phyloP scores from a whole-genome alignment of 1,284 basidiomycete genomes.

The Cyathus pygmaeus region DNA sequence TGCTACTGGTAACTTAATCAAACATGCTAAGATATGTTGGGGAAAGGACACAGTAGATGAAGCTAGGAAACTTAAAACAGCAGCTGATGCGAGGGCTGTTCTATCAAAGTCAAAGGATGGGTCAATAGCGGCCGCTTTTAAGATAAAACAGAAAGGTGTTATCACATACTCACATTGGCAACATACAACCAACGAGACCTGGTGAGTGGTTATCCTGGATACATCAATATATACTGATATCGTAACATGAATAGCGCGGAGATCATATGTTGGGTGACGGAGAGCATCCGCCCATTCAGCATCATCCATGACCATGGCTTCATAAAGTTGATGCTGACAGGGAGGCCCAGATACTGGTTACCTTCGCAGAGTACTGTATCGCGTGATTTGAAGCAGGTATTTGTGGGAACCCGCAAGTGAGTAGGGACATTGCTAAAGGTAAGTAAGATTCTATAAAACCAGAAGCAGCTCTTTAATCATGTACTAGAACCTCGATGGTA shows the following conservation, averaged over 20 bases:
- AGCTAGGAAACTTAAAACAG: no score
- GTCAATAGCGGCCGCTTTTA: slow-evolving; percentile 35
- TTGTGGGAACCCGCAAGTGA: neutral
- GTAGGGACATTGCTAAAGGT: neutral
- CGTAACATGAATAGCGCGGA: neutral
- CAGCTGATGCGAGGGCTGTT: no score
- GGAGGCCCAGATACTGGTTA: neutral
- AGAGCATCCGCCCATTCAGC: neutral
- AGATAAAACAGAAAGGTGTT: slow-evolving; percentile 28
- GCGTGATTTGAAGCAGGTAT: neutral
- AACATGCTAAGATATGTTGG: no score
- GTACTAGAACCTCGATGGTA: slow-evolving; percentile 6
- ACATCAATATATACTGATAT: neutral
- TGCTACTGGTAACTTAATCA: no score
- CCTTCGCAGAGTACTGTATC: slow-evolving; percentile 22
- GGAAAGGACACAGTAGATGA: no score
- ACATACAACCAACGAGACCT: neutral
- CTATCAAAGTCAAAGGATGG: slow-evolving; percentile 9
- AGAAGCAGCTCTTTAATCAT: neutral
- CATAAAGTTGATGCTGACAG: neutral
- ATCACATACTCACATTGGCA: slow-evolving; percentile 8
- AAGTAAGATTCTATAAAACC: neutral
- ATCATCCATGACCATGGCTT: neutral
- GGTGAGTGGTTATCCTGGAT: neutral
- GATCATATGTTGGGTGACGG: neutral